Conservation (phyloP, 108 stramenopile genomes). For the Cyclotella atomus region DNA sequence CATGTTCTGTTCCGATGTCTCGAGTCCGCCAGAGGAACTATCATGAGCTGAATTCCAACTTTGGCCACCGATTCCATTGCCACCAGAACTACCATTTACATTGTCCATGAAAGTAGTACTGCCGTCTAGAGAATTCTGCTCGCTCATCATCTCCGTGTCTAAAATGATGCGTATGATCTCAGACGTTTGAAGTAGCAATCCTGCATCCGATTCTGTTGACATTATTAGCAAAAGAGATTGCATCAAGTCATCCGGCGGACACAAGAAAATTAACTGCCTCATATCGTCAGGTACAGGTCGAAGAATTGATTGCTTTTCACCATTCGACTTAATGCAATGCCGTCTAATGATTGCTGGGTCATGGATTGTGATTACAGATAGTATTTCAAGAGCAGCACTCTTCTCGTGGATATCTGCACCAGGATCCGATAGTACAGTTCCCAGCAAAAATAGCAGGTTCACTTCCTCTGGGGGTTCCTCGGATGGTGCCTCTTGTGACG, state of each 20-base stretch:
- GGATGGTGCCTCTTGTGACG: not conserved
- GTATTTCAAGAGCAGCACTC: constrained; percentile 79
- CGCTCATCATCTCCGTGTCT: constrained; percentile 80
- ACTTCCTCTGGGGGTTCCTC: constrained; percentile 17
- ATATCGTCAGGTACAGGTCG: constrained; percentile 72
- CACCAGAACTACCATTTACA: constrained; percentile 38
- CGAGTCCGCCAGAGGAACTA: constrained; percentile 14
- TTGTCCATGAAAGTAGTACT: constrained; percentile 55
- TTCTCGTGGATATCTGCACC: constrained; percentile 70
- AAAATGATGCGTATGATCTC: constrained; percentile 86
- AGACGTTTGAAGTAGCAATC: constrained; percentile 76
- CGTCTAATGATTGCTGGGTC: constrained; percentile 76
- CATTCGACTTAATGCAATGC: constrained; percentile 46
- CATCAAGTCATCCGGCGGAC: constrained; percentile 74
- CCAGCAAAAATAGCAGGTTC: constrained; percentile 72
- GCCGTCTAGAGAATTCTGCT: constrained; percentile 52
- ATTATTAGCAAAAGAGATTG: constrained; percentile 72
- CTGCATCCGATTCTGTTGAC: constrained; percentile 80
- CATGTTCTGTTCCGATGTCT: constrained; percentile 64
- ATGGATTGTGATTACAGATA: constrained; percentile 77
- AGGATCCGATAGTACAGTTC: constrained; percentile 76
- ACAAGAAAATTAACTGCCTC: constrained; percentile 66
- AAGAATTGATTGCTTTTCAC: constrained; percentile 12
- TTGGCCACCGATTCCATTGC: constrained; percentile 7
- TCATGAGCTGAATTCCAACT: constrained; percentile 7